Conservation (phyloP, 2,329 filamentous ascomycete species). For the Fusarium anguioides region DNA sequence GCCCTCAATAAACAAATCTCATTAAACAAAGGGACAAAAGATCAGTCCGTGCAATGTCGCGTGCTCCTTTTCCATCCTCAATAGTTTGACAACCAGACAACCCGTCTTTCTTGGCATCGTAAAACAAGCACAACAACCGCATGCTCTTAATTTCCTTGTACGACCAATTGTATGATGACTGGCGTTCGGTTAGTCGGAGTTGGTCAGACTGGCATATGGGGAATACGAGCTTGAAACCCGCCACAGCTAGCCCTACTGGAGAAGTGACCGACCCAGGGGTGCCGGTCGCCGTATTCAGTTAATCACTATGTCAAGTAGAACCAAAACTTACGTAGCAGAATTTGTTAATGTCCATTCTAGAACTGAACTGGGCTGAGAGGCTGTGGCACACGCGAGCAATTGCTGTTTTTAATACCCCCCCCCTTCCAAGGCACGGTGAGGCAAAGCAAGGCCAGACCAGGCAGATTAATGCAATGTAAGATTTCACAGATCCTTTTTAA, state of each 20-base stretch:
- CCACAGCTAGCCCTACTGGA: slow-evolving; percentile 20
- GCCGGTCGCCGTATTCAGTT: slow-evolving; percentile 1
- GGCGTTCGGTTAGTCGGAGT: slow-evolving; percentile 22
- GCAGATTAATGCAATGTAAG: neutral
- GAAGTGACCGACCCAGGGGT: slow-evolving; percentile 13
- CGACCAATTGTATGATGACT: neutral
- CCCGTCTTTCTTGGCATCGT: neutral
- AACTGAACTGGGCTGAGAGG: slow-evolving; percentile 1
- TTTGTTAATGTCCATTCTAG: too few species aligned
- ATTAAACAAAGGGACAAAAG: neutral
- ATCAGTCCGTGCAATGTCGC: neutral
- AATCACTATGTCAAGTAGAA: slow-evolving; percentile 7
- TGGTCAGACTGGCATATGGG: neutral
- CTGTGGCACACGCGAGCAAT: slow-evolving; percentile 39
- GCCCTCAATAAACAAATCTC: neutral
- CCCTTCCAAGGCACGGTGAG: neutral
- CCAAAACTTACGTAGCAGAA: slow-evolving; percentile 12
- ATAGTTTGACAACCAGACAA: neutral
- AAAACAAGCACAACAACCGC: neutral
- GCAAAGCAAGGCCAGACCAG: too few species aligned
- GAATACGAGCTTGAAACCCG: slow-evolving; percentile 31
- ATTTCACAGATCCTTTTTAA: neutral
- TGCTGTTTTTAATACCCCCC: slow-evolving; percentile 38
- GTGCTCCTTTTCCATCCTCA: neutral
- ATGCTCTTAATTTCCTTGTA: neutral